phyloP scores from a whole-genome alignment of 306 rosid species.

The Abrus pulchellus region DNA sequence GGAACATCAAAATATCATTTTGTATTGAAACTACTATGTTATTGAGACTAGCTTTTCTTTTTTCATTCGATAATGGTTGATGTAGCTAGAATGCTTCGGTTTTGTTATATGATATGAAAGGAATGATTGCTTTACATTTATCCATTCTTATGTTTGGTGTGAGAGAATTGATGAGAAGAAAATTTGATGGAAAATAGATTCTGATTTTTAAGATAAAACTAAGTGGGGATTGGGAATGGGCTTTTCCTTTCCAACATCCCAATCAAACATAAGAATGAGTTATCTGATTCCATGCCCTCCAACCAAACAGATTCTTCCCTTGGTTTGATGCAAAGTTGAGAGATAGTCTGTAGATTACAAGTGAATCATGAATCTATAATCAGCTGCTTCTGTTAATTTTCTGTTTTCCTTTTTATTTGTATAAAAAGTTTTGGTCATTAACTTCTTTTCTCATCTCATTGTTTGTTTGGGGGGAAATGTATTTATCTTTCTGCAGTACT shows the following conservation, averaged over 20 bases:
- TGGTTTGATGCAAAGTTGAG: background rate
- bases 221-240: background rate
- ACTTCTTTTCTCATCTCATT: background rate
- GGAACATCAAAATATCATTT: background rate
- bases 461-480: background rate
- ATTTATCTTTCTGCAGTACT: slow-evolving; percentile 63
- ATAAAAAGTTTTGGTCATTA: background rate
- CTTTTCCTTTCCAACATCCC: background rate
- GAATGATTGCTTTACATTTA: background rate
- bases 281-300: background rate
- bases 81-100: background rate
- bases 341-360: slow-evolving; percentile 14
- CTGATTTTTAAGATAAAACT: slow-evolving; percentile 2
- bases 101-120: slow-evolving; percentile 3
- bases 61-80: background rate
- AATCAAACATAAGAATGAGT: background rate
- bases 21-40: background rate
- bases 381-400: background rate
- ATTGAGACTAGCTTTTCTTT: background rate
- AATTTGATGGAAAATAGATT: background rate
- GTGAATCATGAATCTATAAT: background rate
- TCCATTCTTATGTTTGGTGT: slow-evolving; percentile 20
- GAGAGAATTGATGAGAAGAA: background rate
- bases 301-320: background rate
- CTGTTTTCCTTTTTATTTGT: background rate